These are phyloP conservation scores for Pholiota molesta DNA, from an alignment of 768 basidiomycete species.

Conservation along the genomic window DNA sequence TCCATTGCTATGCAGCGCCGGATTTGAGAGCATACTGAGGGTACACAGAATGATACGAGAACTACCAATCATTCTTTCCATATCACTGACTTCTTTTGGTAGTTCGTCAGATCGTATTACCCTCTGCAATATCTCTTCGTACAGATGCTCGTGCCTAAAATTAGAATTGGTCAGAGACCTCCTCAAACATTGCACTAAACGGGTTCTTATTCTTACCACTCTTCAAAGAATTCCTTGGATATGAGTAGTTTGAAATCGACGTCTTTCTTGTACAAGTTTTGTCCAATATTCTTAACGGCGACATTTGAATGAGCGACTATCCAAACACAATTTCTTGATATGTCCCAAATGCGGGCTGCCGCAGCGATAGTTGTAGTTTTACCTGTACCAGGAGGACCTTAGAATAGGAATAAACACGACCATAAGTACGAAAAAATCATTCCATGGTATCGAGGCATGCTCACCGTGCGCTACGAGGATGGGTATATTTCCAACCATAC, in stretches of 20 bases:
- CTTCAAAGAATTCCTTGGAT: slow-evolving; percentile 49
- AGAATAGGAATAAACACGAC: neutral
- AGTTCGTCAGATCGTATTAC: slow-evolving; percentile 48
- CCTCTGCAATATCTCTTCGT: slow-evolving; percentile 32
- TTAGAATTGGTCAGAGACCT: neutral
- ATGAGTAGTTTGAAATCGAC: slow-evolving; percentile 47
- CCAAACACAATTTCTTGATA: slow-evolving; percentile 32
- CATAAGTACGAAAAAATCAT: neutral
- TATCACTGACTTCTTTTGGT: slow-evolving; percentile 23
- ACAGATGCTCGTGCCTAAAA: slow-evolving; percentile 56
- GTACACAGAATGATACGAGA: slow-evolving; percentile 47
- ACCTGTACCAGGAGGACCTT: slow-evolving; percentile 56
- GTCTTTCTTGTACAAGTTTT: slow-evolving; percentile 36
- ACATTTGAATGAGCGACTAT: slow-evolving; percentile 54
- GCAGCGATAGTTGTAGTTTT: slow-evolving; percentile 56
- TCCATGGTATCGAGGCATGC: neutral
- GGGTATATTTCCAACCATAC: slow-evolving; percentile 35
- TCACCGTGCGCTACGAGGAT: slow-evolving; percentile 44
- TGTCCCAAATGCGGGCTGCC: slow-evolving; percentile 39
- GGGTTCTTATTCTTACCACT: slow-evolving; percentile 41
- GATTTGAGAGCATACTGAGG: slow-evolving; percentile 53
- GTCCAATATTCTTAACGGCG: slow-evolving; percentile 53
- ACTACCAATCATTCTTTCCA: slow-evolving; percentile 30
- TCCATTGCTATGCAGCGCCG: slow-evolving; percentile 34
- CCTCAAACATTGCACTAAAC: neutral